Conservation (phyloP, 805 yeast species). For the Ogataea angusta region DNA sequence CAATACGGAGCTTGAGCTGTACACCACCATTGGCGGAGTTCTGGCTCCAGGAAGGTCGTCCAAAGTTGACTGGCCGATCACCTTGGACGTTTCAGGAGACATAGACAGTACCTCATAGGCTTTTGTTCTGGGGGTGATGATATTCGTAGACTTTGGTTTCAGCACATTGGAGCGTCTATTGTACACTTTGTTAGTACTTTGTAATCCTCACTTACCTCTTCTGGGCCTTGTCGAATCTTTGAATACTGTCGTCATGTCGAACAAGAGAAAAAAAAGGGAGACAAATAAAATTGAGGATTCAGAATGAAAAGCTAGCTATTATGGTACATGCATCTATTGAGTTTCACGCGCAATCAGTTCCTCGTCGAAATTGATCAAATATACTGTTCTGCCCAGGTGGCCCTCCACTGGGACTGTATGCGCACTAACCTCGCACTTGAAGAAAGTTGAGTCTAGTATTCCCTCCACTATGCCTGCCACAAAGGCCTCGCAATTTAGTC, state of each 20-base stretch:
- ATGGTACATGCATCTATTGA: not conserved
- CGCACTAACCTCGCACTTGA: conserved; percentile 77
- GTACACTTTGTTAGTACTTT: not conserved
- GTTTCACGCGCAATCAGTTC: conserved; percentile 52
- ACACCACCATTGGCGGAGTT: conserved; percentile 18
- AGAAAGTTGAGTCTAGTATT: conserved; percentile 67
- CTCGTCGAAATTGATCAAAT: conserved; percentile 66
- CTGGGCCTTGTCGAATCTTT: conserved; percentile 1
- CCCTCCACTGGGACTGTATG: conserved; percentile 66
- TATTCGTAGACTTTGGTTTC: conserved; percentile 13
- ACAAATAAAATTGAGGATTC: conserved; percentile 1
- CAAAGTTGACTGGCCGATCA: conserved; percentile 20
- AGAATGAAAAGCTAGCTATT: not conserved
- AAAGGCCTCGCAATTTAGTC: conserved; percentile 76
- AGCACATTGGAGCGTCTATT: conserved; percentile 5
- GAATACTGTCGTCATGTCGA: conserved; percentile 1
- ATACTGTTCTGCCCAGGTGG: conserved; percentile 66
- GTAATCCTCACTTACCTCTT: conserved; percentile 1
- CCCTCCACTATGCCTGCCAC: conserved; percentile 86
- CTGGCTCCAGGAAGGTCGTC: conserved; percentile 20
- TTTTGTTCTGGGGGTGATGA: conserved; percentile 4
- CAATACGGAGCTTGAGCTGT: conserved; percentile 16
- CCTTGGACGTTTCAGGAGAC: conserved; percentile 2
- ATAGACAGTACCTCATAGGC: not conserved
- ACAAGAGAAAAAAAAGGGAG: conserved; percentile 3